Evolutionary conservation across 768 basidiomycete genomes (phyloP), one percentile per base, ranked within the genome.

Genomic region (Lepiota venenata): DNA sequence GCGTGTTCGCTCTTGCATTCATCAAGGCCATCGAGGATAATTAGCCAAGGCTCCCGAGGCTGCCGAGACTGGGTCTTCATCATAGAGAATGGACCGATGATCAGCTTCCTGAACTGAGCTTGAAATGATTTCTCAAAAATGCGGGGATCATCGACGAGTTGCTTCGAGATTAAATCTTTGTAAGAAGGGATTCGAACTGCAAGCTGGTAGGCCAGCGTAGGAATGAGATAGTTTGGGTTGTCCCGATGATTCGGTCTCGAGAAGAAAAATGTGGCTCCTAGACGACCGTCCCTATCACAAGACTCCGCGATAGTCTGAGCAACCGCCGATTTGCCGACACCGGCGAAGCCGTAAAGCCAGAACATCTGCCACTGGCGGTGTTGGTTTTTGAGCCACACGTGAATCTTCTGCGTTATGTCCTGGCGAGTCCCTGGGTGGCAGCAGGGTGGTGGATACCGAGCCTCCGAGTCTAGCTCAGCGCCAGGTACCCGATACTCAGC

Each of bases 261-360:
- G 32, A 57, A 50, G 22, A 52, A 57, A 35, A 57, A 42, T 11
- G 37, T 47, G 5, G 46, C 51, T n/a, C 20, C 56, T 8, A 48
- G 27, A 3, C 14, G 9, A 14, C 47, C 51, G 4, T 48, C 12
- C 16, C 27, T 27, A 9, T 35, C 29, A 32, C 44, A 52, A n/a
- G 20, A 18, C 9, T 57, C 51, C 2, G 51, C 44, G 12, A 57
- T 16, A 6, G 56, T 51, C 16, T 52, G 51, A 1, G 41, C 39
- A 8, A 57, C 47, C 10, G 56, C 56, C 1, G 56, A 42, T 32
- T 57, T 57, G 32, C 56, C 56, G 8, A 43, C 42, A 25, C 56
- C 56, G 7, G 56, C 51, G 8, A 51, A 38, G 9, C 56, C 56
- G 6, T 38, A 18, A 11, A 57, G 45, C 50, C 50, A 57, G 4